phyloP scores from a whole-genome alignment of 2,329 filamentous ascomycete species.

The Sphaerulina musiva region DNA sequence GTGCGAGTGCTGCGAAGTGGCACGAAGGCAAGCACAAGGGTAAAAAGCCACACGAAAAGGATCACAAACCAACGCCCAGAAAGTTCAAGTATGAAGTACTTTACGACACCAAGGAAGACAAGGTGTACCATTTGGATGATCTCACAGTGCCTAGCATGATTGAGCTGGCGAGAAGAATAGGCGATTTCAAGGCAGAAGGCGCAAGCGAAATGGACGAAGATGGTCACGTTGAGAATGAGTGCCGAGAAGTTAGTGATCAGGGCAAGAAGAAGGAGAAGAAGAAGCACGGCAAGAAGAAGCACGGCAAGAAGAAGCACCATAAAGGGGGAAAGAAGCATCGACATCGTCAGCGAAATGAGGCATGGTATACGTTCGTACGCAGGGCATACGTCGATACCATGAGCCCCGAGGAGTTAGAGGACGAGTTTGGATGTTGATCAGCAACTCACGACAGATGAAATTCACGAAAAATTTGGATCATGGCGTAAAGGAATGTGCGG shows the following conservation, averaged over 20 bases:
- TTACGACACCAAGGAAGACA: conserved; percentile 76
- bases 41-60: conserved; percentile 47
- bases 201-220: conserved; percentile 25
- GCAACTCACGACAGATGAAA: no score
- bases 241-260: conserved; percentile 24
- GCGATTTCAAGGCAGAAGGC: conserved; percentile 41
- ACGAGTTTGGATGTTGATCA: conserved; percentile 33
- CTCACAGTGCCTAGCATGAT: conserved; percentile 78
- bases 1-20: conserved; percentile 45
- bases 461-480: neutral
- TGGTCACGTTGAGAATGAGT: conserved; percentile 27
- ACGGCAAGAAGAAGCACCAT: conserved; percentile 31
- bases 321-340: conserved; percentile 31
- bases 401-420: conserved; percentile 56
- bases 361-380: conserved; percentile 70
- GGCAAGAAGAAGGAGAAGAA: conserved; percentile 14
- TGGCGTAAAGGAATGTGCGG: no score
- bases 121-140: conserved; percentile 68
- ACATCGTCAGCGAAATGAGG: conserved; percentile 53
- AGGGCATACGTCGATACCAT: conserved; percentile 75
- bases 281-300: conserved; percentile 27
- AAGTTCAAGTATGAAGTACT: conserved; percentile 72
- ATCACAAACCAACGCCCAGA: conserved; percentile 52
- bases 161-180: conserved; percentile 72
- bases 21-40: conserved; percentile 57